Conservation (phyloP, 345 rosid genomes). For the Citrus medica region DNA sequence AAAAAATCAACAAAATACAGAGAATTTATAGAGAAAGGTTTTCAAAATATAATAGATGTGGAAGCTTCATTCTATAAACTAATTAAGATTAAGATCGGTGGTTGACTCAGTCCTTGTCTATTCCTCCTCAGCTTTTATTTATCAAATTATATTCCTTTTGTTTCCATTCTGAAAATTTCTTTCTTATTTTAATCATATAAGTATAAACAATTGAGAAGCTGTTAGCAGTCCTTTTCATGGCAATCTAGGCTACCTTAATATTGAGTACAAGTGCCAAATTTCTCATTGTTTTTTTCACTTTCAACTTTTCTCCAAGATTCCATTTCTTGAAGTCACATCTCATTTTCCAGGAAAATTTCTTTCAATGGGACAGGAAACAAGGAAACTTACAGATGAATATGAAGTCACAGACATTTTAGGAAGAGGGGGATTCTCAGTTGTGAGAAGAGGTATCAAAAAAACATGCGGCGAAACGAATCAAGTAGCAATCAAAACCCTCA, state of each 20-base stretch:
- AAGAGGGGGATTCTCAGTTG: constrained; percentile 69
- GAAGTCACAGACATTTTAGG: constrained; percentile 49
- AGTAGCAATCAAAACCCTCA: constrained; percentile 59
- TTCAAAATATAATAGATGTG: background rate
- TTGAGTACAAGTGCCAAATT: background rate
- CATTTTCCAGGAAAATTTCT: background rate
- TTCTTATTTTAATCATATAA: constrained; percentile 26
- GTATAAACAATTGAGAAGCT: constrained; percentile 14
- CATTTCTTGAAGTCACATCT: background rate
- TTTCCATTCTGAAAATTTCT: constrained; percentile 6
- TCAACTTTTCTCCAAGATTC: background rate
- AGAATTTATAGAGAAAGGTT: background rate
- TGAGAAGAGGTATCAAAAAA: constrained; percentile 44
- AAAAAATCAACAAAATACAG: background rate
- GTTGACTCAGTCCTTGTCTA: constrained; percentile 31
- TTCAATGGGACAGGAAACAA: constrained; percentile 49
- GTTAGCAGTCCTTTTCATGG: constrained; percentile 23
- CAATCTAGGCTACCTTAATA: constrained; percentile 9
- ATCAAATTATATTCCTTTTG: constrained; percentile 23
- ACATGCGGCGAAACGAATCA: constrained; percentile 19
- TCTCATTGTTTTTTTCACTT: background rate
- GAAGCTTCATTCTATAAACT: background rate
- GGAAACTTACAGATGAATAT: constrained; percentile 47
- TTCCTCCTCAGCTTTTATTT: constrained; percentile 17
- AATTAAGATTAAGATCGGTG: background rate